Conservation (phyloP, 345 rosid species). For the Moringa oleifera region DNA sequence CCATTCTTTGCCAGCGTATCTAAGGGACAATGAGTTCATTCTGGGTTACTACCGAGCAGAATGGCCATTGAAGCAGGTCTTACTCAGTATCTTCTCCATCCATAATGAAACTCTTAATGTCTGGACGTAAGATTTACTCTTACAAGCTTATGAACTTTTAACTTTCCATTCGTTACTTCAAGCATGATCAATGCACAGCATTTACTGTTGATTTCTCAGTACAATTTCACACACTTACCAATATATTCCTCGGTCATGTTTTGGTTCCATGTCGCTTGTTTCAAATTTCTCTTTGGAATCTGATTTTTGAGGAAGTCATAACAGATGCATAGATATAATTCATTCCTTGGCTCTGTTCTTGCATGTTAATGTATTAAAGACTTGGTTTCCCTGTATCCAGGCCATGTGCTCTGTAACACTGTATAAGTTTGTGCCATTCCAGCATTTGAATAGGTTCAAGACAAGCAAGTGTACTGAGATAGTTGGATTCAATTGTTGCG, state of each 20-base stretch:
- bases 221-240: background rate
- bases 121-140: slow-evolving; percentile 20
- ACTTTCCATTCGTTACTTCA: background rate
- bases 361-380: background rate
- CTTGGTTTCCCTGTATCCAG: background rate
- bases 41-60: slow-evolving; percentile 20
- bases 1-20: slow-evolving; percentile 12
- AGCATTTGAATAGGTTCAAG: background rate
- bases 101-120: slow-evolving; percentile 24
- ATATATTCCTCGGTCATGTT: background rate
- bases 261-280: no score
- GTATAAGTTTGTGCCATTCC: background rate
- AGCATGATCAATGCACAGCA: no score
- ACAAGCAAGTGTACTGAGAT: background rate
- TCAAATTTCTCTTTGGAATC: background rate
- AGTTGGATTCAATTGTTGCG: background rate
- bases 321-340: no score
- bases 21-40: slow-evolving; percentile 26
- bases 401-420: background rate
- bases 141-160: background rate
- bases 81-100: slow-evolving; percentile 21
- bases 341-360: no score
- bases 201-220: background rate
- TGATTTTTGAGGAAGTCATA: background rate
- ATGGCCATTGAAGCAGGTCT: slow-evolving; percentile 27